These are phyloP conservation scores for Phytopythium montanum DNA, from an alignment of 352 stramenopile species.

Conservation along the genomic window DNA sequence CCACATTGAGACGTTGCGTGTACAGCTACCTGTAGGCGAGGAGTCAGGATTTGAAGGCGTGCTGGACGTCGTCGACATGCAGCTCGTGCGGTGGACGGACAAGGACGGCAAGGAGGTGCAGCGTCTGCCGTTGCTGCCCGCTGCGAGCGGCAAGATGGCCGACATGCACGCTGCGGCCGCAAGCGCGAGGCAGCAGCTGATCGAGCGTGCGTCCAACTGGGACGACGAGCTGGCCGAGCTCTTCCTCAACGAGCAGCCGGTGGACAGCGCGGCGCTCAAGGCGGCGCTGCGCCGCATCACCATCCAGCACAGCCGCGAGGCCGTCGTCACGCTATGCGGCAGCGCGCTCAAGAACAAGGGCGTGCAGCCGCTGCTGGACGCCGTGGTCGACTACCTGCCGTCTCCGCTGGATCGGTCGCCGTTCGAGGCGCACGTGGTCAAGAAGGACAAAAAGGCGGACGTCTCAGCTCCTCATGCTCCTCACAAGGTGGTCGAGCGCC, in stretches of 20 bases:
- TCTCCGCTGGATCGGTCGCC: slow-evolving; percentile 88
- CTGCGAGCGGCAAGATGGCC: slow-evolving; percentile 38
- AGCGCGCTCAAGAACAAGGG: slow-evolving; percentile 85
- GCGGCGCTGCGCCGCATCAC: slow-evolving; percentile 63
- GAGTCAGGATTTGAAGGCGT: slow-evolving; percentile 61
- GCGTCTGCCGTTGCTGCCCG: slow-evolving; percentile 41
- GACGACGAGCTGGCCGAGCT: slow-evolving; percentile 73
- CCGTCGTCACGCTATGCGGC: slow-evolving; percentile 54
- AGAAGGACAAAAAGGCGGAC: slow-evolving; percentile 30
- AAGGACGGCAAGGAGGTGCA: slow-evolving; percentile 53
- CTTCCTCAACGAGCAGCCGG: slow-evolving; percentile 68
- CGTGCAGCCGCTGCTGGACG: slow-evolving; percentile 97
- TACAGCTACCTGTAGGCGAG: slow-evolving; percentile 66
- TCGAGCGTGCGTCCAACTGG: slow-evolving; percentile 62
- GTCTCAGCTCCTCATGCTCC: neutral
- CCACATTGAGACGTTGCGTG: slow-evolving; percentile 49
- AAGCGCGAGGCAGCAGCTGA: slow-evolving; percentile 46
- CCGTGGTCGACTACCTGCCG: slow-evolving; percentile 97
- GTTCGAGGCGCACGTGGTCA: slow-evolving; percentile 51
- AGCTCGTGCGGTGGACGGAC: slow-evolving; percentile 62
- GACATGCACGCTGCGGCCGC: slow-evolving; percentile 39
- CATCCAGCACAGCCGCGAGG: slow-evolving; percentile 36
- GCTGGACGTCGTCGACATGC: slow-evolving; percentile 66
- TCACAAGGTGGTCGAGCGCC: slow-evolving; percentile 25
- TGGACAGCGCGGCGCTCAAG: slow-evolving; percentile 44